phyloP scores from a whole-genome alignment of 2,329 filamentous ascomycete genomes.

The Lojkania enalia region DNA sequence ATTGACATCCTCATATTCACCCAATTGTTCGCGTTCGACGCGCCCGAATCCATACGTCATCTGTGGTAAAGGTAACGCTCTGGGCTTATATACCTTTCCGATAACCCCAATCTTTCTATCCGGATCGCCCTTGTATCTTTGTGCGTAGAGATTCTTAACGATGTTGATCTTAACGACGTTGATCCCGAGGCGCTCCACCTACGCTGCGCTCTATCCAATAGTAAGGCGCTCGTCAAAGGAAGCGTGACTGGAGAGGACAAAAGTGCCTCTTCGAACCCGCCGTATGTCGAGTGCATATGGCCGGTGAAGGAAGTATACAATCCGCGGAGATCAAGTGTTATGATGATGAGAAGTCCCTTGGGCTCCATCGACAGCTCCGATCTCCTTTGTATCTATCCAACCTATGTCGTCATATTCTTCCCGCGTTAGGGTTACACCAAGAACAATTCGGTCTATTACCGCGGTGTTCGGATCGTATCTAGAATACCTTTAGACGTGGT shows the following conservation, averaged over 20 bases:
- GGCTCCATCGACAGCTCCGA: no score
- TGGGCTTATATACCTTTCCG: constrained; percentile 20
- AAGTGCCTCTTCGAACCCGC: constrained; percentile 28
- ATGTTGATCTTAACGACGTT: constrained; percentile 35
- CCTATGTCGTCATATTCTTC: constrained; percentile 35
- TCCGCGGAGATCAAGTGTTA: constrained; percentile 24
- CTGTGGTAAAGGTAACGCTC: constrained; percentile 17
- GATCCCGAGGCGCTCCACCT: constrained; percentile 39
- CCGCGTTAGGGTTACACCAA: constrained; percentile 36
- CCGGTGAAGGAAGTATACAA: constrained; percentile 39
- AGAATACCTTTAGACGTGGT: constrained; percentile 35
- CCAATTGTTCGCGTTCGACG: constrained; percentile 29
- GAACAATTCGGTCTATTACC: constrained; percentile 33
- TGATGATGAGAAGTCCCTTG: neutral
- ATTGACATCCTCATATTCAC: constrained; percentile 25
- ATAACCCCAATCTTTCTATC: constrained; percentile 45
- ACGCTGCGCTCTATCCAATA: constrained; percentile 42
- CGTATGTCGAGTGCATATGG: constrained; percentile 37
- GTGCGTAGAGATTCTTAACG: constrained; percentile 33
- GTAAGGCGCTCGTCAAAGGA: constrained; percentile 46
- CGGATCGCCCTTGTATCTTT: constrained; percentile 46
- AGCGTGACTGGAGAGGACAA: constrained; percentile 42
- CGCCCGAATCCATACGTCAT: constrained; percentile 34
- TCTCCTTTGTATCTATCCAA: constrained; percentile 8
- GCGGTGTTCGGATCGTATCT: constrained; percentile 34